A percentile compares a stretch with the other conserved stretches of the same genome.
Conservation (phyloP, 2,329 filamentous ascomycete genomes). For the Cytospora piceicola region DNA sequence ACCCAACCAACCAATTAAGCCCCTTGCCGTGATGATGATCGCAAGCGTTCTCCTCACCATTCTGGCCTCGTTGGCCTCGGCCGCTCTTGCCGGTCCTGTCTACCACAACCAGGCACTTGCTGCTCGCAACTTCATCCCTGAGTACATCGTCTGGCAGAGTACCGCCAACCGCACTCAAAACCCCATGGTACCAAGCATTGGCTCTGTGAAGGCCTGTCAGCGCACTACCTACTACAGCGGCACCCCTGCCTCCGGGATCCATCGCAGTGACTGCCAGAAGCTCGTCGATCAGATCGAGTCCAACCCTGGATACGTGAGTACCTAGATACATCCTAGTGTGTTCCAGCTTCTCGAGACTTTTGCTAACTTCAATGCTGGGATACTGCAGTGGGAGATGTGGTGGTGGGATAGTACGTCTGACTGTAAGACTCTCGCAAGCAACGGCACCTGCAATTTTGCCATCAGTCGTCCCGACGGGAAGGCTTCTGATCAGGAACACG, state of each 20-base stretch:
- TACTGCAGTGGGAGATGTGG: not conserved
- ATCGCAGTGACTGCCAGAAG: not conserved
- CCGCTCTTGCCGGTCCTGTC: not conserved
- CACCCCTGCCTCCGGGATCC: not conserved
- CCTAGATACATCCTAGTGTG: too few relatives aligned
- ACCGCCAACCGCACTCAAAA: not conserved
- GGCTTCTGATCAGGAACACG: not conserved
- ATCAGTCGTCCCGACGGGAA: slow-evolving; percentile 3
- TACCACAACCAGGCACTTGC: not conserved
- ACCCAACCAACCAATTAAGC: not conserved
- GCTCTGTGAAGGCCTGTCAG: not conserved
- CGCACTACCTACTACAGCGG: not conserved
- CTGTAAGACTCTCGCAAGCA: slow-evolving; percentile 1
- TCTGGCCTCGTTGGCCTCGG: not conserved
- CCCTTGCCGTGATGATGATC: not conserved
- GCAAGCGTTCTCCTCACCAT: not conserved
- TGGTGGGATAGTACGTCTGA: not conserved
- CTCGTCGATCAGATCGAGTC: not conserved
- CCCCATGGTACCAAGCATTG: not conserved
- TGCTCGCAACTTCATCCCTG: not conserved
- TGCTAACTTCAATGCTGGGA: not conserved
- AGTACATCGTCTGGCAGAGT: not conserved
- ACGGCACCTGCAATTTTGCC: slow-evolving; percentile 25
- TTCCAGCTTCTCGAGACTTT: not conserved
- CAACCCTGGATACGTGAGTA: not conserved